phyloP scores from a whole-genome alignment of 129 eudicot species.

The Solidago caesia region DNA sequence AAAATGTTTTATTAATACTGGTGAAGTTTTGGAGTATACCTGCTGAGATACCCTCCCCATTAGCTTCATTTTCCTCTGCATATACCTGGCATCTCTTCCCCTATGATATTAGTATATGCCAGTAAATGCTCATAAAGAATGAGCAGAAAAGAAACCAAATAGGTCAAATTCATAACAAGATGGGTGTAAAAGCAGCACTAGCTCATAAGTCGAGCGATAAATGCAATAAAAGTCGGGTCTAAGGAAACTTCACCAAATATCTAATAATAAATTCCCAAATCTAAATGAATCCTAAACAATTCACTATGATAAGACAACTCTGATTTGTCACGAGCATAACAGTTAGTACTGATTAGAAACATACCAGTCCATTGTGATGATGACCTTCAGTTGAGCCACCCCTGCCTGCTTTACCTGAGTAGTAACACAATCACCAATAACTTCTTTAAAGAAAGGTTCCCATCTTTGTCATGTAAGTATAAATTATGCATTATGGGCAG shows the following conservation, averaged over 20 bases:
- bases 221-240: background rate
- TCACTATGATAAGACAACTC: background rate
- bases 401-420: conserved; percentile 38
- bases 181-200: conserved; percentile 7
- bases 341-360: conserved; percentile 20
- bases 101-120: conserved; percentile 27
- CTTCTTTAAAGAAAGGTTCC: background rate
- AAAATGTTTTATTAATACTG: background rate
- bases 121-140: conserved; percentile 20
- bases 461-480: background rate
- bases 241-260: background rate
- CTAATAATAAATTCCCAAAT: background rate
- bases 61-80: conserved; percentile 36
- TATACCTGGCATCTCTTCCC: conserved; percentile 46
- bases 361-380: conserved; percentile 47
- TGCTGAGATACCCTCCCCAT: conserved; percentile 40
- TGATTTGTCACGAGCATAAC: background rate
- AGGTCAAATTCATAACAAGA: conserved; percentile 1
- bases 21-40: conserved; percentile 33
- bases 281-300: background rate
- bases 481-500: background rate
- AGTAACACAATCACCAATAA: background rate
- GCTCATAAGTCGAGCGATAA: background rate
- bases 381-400: conserved; percentile 25
- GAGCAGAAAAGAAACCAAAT: conserved; percentile 4